Evolutionary conservation across 441 rosid genomes (phyloP), one percentile per base, ranked within the genome.

Genomic region (Euphorbia corollata): DNA sequence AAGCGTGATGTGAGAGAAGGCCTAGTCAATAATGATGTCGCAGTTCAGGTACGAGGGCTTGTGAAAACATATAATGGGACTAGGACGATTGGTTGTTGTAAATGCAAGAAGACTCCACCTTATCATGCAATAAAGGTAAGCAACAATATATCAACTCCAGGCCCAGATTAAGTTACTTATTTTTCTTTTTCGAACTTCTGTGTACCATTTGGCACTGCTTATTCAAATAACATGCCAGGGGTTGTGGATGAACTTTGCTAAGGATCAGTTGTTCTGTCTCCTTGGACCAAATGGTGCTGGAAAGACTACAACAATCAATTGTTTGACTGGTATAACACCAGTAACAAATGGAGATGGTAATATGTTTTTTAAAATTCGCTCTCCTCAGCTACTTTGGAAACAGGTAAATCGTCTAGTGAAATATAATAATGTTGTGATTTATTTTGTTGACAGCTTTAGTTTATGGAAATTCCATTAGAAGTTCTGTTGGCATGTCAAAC

Each of bases 271-370:
- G 51, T 93, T 93, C 75, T 93, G 99, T 82, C 92, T 93, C 69
- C 97, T 93, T 59, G 99, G 99, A 65, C 97, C 97, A 53, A 93
- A 93, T 67, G 99, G 99, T 41, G 99, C 96, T 23, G 99, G 99
- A 73, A 93, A 93, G 78, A 93, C 99, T 55, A 91, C 99, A 67
- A 76, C 85, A 43, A 93, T 93, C 64, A 89, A 84, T 72, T 93
- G 99, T 75, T 80, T 91, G 77, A 93, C 97, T 23, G 99, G 99
- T 56, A 79, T 91, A 74, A 83, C 88, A 72, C 90, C 97, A 24
- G 89, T 82, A 69, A 89, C 96, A 6, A 66, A 78, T 53, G 97
- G 99, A 55, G 99, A 93, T 74, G 96, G 99, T 93, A 86, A 72
- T 65, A 39, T 13, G 45, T 62, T 72, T 68, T 59, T 60, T 34